phyloP scores from a whole-genome alignment of 768 basidiomycete species.

The Phylloporus arenicola region DNA sequence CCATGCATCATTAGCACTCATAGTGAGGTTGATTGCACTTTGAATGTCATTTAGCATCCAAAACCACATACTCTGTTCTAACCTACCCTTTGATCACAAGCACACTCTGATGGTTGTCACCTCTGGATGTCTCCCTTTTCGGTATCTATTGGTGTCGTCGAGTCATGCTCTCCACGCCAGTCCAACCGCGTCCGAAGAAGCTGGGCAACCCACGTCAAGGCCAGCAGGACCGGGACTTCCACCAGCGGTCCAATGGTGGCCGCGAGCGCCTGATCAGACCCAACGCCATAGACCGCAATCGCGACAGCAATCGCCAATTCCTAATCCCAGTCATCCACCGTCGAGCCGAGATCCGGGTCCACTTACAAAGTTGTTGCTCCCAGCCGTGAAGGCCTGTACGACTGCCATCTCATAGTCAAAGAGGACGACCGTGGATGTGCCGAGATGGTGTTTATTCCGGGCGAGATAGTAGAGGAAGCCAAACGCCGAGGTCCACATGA shows the following conservation, averaged over 20 bases:
- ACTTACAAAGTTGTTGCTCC: constrained; percentile 72
- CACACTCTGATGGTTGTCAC: no score
- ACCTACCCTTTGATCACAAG: no score
- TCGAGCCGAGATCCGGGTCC: background rate
- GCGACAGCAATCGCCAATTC: constrained; percentile 82
- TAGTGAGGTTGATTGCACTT: no score
- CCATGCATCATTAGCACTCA: no score
- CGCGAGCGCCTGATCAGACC: constrained; percentile 74
- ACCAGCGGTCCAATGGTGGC: constrained; percentile 77
- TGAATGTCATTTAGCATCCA: no score
- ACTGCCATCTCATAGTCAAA: constrained; percentile 68
- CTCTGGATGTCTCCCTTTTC: constrained; percentile 21
- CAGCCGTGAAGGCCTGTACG: constrained; percentile 74
- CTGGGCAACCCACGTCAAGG: constrained; percentile 61
- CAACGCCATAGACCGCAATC: constrained; percentile 71
- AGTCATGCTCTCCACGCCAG: constrained; percentile 29
- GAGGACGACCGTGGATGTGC: constrained; percentile 1
- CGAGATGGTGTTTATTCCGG: constrained; percentile 25
- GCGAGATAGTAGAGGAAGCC: constrained; percentile 46
- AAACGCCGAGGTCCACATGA: constrained; percentile 72
- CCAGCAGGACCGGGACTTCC: constrained; percentile 73
- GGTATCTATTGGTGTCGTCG: constrained; percentile 23
- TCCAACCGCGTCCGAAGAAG: constrained; percentile 36
- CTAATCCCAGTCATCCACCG: constrained; percentile 24
- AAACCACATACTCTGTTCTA: no score